Conservation (phyloP, 768 basidiomycete species). For the Lyophyllum atratum region DNA sequence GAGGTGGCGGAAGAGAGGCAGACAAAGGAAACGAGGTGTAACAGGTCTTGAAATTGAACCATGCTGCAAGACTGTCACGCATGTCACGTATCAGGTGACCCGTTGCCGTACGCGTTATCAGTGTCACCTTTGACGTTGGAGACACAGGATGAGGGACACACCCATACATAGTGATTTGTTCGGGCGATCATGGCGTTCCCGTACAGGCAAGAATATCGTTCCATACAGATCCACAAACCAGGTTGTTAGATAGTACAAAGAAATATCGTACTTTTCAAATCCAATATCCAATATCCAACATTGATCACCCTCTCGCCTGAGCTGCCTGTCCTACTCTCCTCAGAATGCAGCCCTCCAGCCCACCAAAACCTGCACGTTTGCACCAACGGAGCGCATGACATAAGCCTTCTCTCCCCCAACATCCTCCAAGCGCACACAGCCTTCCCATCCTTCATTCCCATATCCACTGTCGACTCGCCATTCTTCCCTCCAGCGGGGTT, state of each 20-base stretch:
- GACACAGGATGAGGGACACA: too few species aligned
- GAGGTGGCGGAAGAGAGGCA: background rate
- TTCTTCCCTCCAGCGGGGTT: conserved; percentile 75
- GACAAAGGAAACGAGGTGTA: too few species aligned
- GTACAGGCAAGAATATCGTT: too few species aligned
- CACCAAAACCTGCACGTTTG: conserved; percentile 95
- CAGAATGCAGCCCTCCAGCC: conserved; percentile 89
- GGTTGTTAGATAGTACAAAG: background rate
- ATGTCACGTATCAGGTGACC: too few species aligned
- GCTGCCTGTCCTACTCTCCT: conserved; percentile 55
- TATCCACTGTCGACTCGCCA: conserved; percentile 85
- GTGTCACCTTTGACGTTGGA: too few species aligned
- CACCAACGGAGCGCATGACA: conserved; percentile 74
- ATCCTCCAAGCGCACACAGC: conserved; percentile 53
- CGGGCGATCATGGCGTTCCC: too few species aligned
- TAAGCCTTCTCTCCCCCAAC: conserved; percentile 58
- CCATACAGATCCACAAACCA: too few species aligned
- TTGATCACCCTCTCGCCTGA: conserved; percentile 7
- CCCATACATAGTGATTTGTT: too few species aligned
- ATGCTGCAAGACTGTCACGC: too few species aligned
- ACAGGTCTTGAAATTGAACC: too few species aligned
- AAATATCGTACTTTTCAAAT: background rate
- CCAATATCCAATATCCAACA: too few species aligned
- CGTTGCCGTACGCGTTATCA: too few species aligned
- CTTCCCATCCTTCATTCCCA: conserved; percentile 66